Evolutionary conservation across 192 early-diverging fungal genomes (phyloP).

Genomic region (Mortierella hygrophila): DNA sequence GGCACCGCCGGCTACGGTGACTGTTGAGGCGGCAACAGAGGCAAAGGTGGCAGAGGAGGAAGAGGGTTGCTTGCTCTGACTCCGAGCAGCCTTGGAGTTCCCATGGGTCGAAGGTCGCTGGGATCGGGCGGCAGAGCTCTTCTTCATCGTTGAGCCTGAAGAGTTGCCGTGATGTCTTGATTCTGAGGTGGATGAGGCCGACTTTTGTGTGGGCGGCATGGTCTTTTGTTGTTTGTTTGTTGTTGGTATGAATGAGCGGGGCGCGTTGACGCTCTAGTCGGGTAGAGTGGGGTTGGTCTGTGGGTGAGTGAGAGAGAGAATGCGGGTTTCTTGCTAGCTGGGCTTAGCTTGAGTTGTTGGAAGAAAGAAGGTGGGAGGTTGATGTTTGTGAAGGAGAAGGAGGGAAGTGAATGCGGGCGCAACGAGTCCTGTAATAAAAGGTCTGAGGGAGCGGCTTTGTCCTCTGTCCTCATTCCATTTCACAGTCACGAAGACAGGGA

Average conservation of each 20-base stretch:
- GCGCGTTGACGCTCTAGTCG: background rate
- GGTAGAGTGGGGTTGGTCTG: background rate
- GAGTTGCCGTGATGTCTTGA: constrained; percentile 8
- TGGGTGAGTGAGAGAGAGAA: background rate
- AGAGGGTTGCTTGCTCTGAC: background rate
- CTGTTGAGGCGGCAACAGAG: background rate
- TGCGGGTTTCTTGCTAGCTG: background rate
- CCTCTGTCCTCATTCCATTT: background rate
- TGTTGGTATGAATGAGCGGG: background rate
- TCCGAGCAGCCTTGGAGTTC: constrained; percentile 3
- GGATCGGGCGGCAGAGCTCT: background rate
- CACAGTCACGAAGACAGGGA: background rate
- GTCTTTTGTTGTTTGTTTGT: background rate
- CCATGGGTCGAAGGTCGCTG: background rate
- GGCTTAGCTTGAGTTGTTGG: background rate
- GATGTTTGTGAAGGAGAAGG: no score
- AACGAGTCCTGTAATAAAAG: background rate
- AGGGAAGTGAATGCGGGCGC: background rate
- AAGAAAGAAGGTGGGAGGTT: background rate
- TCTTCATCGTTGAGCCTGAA: background rate
- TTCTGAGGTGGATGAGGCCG: constrained; percentile 9
- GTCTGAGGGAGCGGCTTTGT: background rate
- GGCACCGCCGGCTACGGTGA: background rate
- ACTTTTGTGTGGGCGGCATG: constrained; percentile 10
- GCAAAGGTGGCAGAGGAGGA: background rate